Evolutionary conservation across 1,139 yeast species (phyloP), one percentile per base, ranked within the genome.

Genomic region (Zygoascus meyerae): DNA sequence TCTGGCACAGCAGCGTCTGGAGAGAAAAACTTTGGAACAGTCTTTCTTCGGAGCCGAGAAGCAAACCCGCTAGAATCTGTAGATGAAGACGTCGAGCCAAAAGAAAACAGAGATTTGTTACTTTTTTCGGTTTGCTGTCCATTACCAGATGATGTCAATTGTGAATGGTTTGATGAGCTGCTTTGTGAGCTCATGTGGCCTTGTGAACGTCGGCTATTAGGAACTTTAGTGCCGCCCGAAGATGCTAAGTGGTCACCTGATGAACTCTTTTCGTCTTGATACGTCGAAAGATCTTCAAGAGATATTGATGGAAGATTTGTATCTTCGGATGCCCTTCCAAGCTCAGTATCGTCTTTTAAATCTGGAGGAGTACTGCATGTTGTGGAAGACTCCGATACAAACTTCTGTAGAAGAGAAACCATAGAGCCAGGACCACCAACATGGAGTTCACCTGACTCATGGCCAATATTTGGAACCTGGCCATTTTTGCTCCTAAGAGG

Each of bases 21-120:
- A 32, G 51, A 33, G 17, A 50, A 50, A 10, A 50, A 38, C 36
- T 34, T 46, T 15, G 51, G 39, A 9, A 49, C 48, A 1, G 53
- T 21, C 34, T 42, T 42, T 18, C 40, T 28, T 17, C 40, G 16
- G n/a, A 42, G 21, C 18, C 40, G 21, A 11, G 40, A 35, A 15
- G 39, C 12, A 15, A 35, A 35, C 18, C 29, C 18, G n/a, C 15
- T 6, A 5, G n/a, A 10, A n/a, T 35, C 39, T 12, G 17, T 14
- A 6, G 42, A 30, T 30, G 30, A 29, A 5, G 34, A 30, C 8
- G 35, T 31, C 11, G 42, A 40, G n/a, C 30, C 18, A 29, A 35
- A 35, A 5, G 39, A 35, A 29, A 35, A 35, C 12, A 35, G 30
- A 17, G 39, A 17, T 14, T 35, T 35, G 12, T 12, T 35, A 6